phyloP scores from a whole-genome alignment of 306 rosid genomes.

The Cyamopsis tetragonoloba region DNA sequence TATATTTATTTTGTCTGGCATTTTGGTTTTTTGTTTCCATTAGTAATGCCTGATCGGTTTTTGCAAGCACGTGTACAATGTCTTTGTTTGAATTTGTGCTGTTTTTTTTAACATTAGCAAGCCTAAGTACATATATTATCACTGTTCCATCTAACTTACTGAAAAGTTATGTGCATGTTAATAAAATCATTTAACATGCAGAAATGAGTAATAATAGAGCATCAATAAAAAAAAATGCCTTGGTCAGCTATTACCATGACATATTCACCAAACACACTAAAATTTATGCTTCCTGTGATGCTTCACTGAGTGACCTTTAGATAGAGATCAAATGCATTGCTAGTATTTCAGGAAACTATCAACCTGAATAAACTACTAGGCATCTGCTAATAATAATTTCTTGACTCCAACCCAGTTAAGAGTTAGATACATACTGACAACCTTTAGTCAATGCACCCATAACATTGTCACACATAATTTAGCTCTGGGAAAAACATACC shows the following conservation, averaged over 20 bases:
- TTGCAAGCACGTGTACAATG: not conserved
- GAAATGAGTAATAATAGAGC: not conserved
- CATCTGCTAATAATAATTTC: not conserved
- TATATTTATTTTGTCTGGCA: no score
- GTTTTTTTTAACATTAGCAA: not conserved
- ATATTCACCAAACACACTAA: not conserved
- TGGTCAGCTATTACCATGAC: not conserved
- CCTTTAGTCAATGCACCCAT: not conserved
- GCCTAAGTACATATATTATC: not conserved
- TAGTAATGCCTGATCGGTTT: not conserved
- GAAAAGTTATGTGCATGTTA: not conserved
- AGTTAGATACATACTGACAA: not conserved
- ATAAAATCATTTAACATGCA: not conserved
- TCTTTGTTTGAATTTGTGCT: not conserved
- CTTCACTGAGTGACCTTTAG: not conserved
- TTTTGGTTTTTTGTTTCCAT: not conserved
- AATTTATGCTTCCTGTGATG: not conserved
- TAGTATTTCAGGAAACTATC: not conserved
- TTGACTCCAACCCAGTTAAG: not conserved
- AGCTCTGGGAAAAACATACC: constrained; percentile 43
- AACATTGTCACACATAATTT: constrained; percentile 3
- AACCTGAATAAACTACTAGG: not conserved
- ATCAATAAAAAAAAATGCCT: not conserved
- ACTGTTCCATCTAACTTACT: not conserved
- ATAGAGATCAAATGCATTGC: not conserved